Conservation (phyloP, 2,329 filamentous ascomycete genomes). For the Sporothrix globosa region DNA sequence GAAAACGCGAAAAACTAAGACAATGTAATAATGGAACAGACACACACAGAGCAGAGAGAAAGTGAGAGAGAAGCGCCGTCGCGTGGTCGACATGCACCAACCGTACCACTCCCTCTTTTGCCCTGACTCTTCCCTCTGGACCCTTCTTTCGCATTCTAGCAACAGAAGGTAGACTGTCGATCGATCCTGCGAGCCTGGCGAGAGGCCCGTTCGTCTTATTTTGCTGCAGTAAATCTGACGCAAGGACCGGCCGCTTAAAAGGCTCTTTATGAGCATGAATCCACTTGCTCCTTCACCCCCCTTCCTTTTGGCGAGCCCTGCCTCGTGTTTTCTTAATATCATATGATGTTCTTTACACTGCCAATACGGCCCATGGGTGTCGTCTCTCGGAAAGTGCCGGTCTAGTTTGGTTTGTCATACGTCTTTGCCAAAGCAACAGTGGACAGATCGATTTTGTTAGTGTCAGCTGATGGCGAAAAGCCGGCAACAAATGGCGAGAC, state of each 20-base stretch:
- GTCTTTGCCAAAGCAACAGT: background rate
- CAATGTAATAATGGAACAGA: background rate
- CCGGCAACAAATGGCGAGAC: background rate
- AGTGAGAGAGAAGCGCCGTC: background rate
- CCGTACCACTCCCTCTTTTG: background rate
- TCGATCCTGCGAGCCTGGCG: background rate
- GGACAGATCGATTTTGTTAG: background rate
- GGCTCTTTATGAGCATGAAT: background rate
- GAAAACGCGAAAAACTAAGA: background rate
- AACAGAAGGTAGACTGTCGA: background rate
- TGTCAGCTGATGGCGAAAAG: background rate
- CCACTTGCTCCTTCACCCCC: background rate
- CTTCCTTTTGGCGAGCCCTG: background rate
- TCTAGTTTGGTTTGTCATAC: background rate
- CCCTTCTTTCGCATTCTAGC: constrained; percentile 9
- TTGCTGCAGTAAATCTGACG: too few relatives aligned
- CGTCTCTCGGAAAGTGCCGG: constrained; percentile 20
- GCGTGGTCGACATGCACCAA: constrained; percentile 20
- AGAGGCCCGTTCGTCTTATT: too few relatives aligned
- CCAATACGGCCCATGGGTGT: too few relatives aligned
- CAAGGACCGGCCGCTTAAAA: background rate
- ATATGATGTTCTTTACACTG: too few relatives aligned
- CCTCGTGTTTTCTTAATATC: constrained; percentile 8
- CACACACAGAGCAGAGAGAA: background rate
- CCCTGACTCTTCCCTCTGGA: background rate